Evolutionary conservation across 805 yeast genomes (phyloP).

Genomic region (Saccharomycopsis lassenensis): DNA sequence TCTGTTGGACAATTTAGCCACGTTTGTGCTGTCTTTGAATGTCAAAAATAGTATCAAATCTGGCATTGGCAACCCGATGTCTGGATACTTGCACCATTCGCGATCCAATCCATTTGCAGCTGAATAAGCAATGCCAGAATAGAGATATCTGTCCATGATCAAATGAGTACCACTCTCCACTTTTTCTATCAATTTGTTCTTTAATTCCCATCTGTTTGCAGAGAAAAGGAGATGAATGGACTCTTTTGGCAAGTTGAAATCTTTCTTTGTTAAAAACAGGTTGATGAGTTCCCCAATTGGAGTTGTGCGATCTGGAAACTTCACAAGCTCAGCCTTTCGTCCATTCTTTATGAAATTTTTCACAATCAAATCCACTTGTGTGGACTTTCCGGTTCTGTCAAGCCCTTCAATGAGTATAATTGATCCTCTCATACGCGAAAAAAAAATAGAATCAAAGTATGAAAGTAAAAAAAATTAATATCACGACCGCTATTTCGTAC

Average conservation of each 20-base stretch:
- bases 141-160: constrained; percentile 77
- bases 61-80: constrained; percentile 75
- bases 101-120: constrained; percentile 67
- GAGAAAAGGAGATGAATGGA: constrained; percentile 80
- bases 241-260: constrained; percentile 52
- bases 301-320: constrained; percentile 85
- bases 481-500: too few relatives aligned
- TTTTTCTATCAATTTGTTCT: constrained; percentile 32
- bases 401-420: constrained; percentile 84
- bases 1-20: constrained; percentile 33
- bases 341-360: constrained; percentile 23
- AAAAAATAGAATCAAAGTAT: too few relatives aligned
- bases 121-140: constrained; percentile 89
- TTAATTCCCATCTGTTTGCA: constrained; percentile 91
- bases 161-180: constrained; percentile 47
- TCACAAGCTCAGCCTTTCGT: constrained; percentile 39
- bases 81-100: constrained; percentile 77
- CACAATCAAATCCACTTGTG: constrained; percentile 48
- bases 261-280: constrained; percentile 46
- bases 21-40: constrained; percentile 34
- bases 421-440: constrained; percentile 58
- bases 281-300: constrained; percentile 72
- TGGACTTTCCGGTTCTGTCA: constrained; percentile 90
- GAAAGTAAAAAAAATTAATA: too few relatives aligned
- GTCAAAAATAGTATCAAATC: constrained; percentile 74